phyloP scores from a whole-genome alignment of 2,329 filamentous ascomycete species.

The Exophiala viscosa region DNA sequence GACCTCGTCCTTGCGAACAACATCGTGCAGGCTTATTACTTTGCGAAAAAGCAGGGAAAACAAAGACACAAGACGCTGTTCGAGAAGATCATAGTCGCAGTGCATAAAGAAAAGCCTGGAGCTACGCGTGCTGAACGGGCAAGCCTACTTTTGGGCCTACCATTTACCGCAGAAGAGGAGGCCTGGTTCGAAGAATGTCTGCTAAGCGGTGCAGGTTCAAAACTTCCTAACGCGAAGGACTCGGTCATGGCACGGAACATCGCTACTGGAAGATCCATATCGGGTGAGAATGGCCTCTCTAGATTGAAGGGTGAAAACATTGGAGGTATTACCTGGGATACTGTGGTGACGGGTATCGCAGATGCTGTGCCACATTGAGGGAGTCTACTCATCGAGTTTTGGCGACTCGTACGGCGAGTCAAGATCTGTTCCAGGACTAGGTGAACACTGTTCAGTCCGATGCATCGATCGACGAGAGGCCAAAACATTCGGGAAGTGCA shows the following conservation, averaged over 20 bases:
- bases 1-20: slow-evolving; percentile 64
- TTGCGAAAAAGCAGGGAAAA: slow-evolving; percentile 63
- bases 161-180: slow-evolving; percentile 68
- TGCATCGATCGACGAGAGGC: too few species aligned
- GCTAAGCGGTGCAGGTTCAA: slow-evolving; percentile 60
- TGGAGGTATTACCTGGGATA: slow-evolving; percentile 53
- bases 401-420: background rate
- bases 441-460: too few species aligned
- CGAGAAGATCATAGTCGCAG: slow-evolving; percentile 59
- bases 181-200: slow-evolving; percentile 69
- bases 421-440: too few species aligned
- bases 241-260: slow-evolving; percentile 71
- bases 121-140: slow-evolving; percentile 52
- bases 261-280: slow-evolving; percentile 55
- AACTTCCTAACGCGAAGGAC: slow-evolving; percentile 64
- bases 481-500: background rate
- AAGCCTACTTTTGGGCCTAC: slow-evolving; percentile 68
- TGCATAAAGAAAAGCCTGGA: slow-evolving; percentile 46
- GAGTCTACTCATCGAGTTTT: background rate
- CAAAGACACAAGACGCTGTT: slow-evolving; percentile 62
- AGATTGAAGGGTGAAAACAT: slow-evolving; percentile 41
- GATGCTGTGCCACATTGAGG: slow-evolving; percentile 13
- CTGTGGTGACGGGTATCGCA: slow-evolving; percentile 30
- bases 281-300: slow-evolving; percentile 35
- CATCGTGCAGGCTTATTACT: slow-evolving; percentile 70